phyloP scores from a whole-genome alignment of 73 alveolate genomes.

The Breviolum minutum region DNA sequence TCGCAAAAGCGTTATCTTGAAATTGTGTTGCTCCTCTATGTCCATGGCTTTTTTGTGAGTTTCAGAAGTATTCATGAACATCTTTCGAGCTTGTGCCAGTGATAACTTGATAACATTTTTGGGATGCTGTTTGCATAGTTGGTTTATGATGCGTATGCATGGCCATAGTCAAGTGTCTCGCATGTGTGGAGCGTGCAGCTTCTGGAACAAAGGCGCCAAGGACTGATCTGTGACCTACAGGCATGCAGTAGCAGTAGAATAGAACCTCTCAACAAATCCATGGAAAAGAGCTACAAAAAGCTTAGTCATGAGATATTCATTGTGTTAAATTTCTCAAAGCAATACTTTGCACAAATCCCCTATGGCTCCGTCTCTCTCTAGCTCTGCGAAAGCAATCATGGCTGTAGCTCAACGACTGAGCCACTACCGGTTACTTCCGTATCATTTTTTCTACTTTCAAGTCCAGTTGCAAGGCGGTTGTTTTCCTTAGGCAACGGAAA shows the following conservation, averaged over 20 bases:
- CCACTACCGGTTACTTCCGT: neutral
- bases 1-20: no score
- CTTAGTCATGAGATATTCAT: neutral
- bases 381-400: no score
- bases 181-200: constrained; percentile 86
- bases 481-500: constrained; percentile 33
- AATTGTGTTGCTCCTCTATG: no score
- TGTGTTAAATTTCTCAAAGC: neutral
- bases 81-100: no score
- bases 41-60: no score
- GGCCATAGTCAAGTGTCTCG: constrained; percentile 14
- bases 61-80: no score
- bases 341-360: neutral
- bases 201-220: constrained; percentile 67
- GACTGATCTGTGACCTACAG: constrained; percentile 53
- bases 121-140: no score
- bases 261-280: neutral
- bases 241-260: neutral
- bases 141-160: neutral
- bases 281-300: neutral
- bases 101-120: no score
- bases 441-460: no score
- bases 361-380: no score
- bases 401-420: no score
- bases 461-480: constrained; percentile 45